Base-by-base conservation (phyloP, 176 grass and related monocot genomes). In the Avena eriantha region DNA sequence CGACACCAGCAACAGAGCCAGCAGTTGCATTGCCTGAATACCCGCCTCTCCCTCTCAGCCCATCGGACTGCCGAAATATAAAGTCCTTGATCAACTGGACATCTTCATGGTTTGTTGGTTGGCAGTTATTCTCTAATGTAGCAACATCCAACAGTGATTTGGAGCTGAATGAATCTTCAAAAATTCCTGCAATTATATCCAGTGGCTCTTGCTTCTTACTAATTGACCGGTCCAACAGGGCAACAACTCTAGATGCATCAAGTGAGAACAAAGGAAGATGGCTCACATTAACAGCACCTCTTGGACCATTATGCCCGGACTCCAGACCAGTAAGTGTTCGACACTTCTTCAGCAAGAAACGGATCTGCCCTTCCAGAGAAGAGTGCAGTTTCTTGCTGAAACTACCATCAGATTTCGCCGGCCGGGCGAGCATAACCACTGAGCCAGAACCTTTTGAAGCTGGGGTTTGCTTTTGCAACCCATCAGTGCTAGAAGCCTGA, bases 61-160 rank as follows among this genome's bases (percentile, higher is more conserved):
- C 80, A 69, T 98, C 96, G 17, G 88, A 90, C 64, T 98, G 93
- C 59, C 92, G 86, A 69, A 89, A 90, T 91, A 96, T 91, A 79
- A 98, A 96, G 65, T 98, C 96, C 75, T 95, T 93, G 80, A 98
- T 94, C 56, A 84, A 84, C 83, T 96, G 96, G 80, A 96, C 41
- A 74, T 96, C 96, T 57, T 96, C 96, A 61, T 90, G 88, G 79
- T 90, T 91, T 79, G 86, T 57, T 75, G 59, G 41, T 22, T 90
- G 85, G 77, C 77, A 86, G 57, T 87, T 82, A 69, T 93, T 94
- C 80, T 96, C 90, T 65, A 92, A 83, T n/a, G 90, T 88, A 86
- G 91, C 80, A 57, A 95, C 53, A 87, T 98, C 89, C 79, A 95
- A 53, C 17, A 58, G 63, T 84, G 74, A 60, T 57, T 94, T 91